A percentile compares a stretch with the other conserved stretches of the same genome.
These are phyloP conservation scores for Camelina neglecta DNA, from an alignment of 345 rosid species.

Conservation along the genomic window DNA sequence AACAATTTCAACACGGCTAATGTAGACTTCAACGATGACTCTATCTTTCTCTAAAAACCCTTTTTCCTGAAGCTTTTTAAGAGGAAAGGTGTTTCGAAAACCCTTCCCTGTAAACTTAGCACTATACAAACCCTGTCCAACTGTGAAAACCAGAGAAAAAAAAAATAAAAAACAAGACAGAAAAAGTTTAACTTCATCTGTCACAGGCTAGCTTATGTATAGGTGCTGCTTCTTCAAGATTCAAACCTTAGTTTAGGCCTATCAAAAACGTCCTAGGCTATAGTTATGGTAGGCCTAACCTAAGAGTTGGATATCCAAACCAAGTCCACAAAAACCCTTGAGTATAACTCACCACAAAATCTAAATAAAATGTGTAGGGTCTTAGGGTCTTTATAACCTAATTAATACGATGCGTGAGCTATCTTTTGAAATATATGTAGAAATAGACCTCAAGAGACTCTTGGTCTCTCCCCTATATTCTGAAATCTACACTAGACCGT, in stretches of 20 bases:
- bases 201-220: neutral
- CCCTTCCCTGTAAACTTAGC: neutral
- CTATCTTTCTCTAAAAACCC: neutral
- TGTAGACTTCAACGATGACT: slow-evolving; percentile 6
- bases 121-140: neutral
- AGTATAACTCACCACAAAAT: too few relatives aligned
- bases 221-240: neutral
- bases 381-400: too few relatives aligned
- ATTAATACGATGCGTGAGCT: too few relatives aligned
- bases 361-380: too few relatives aligned
- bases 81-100: neutral
- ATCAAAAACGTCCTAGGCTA: neutral
- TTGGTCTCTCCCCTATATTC: too few relatives aligned
- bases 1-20: neutral
- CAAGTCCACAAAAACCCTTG: too few relatives aligned
- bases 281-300: too few relatives aligned
- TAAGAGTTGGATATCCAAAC: too few relatives aligned
- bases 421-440: too few relatives aligned
- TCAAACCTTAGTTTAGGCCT: neutral
- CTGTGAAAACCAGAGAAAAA: neutral
- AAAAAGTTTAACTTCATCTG: neutral
- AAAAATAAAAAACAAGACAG: neutral
- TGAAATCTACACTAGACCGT: too few relatives aligned
- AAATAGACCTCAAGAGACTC: too few relatives aligned
- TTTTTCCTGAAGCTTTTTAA: neutral